A percentile compares a stretch with the other conserved stretches of the same genome.
Conservation (phyloP, 2,329 filamentous ascomycete species). For the Aspergillus quadricinctus region DNA sequence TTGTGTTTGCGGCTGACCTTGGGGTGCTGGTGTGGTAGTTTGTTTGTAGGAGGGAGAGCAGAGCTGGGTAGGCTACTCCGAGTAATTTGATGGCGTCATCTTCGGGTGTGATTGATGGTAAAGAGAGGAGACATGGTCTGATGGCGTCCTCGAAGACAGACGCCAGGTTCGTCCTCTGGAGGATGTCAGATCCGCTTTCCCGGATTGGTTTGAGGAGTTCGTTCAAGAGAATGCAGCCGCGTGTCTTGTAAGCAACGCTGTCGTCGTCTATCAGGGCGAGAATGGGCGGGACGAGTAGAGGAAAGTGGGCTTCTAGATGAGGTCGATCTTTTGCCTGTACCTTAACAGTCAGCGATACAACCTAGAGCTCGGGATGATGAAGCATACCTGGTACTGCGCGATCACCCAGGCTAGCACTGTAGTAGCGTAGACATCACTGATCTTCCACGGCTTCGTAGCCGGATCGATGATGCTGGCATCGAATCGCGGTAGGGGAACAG, state of each 20-base stretch:
- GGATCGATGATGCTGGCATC: slow-evolving; percentile 33
- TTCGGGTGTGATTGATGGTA: slow-evolving; percentile 74
- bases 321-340: slow-evolving; percentile 22
- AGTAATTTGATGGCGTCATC: slow-evolving; percentile 64
- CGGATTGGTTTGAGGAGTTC: slow-evolving; percentile 33
- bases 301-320: slow-evolving; percentile 41
- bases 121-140: slow-evolving; percentile 64
- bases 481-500: slow-evolving; percentile 33
- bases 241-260: slow-evolving; percentile 32
- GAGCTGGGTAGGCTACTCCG: slow-evolving; percentile 59
- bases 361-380: background rate
- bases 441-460: slow-evolving; percentile 38
- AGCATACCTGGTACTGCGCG: slow-evolving; percentile 32
- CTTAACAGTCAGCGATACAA: slow-evolving; percentile 5
- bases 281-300: slow-evolving; percentile 41
- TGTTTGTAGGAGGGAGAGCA: slow-evolving; percentile 55
- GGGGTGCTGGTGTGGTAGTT: slow-evolving; percentile 33
- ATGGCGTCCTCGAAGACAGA: slow-evolving; percentile 45
- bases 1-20: slow-evolving; percentile 14
- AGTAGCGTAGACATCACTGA: slow-evolving; percentile 30
- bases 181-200: slow-evolving; percentile 35
- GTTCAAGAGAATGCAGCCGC: slow-evolving; percentile 35
- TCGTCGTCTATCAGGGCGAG: slow-evolving; percentile 43
- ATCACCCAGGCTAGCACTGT: slow-evolving; percentile 35
- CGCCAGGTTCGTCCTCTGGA: slow-evolving; percentile 40